Conservation (phyloP, 257 asterid species). For the Parsonsia alboflavescens region DNA sequence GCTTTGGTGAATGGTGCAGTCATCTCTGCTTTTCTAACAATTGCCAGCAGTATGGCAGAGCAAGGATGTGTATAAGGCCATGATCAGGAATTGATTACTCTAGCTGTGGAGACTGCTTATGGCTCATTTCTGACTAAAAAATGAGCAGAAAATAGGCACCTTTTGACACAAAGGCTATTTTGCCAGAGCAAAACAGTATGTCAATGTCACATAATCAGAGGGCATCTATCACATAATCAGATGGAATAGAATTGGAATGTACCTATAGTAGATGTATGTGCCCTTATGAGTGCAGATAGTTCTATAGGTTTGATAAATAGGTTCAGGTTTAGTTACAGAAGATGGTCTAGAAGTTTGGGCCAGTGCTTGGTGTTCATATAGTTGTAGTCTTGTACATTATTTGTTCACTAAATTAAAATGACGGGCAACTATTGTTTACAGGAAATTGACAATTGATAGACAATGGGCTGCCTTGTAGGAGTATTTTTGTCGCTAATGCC, state of each 20-base stretch:
- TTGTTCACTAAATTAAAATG: not conserved
- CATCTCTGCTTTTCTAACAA: slow-evolving; percentile 80
- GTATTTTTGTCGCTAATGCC: too few species aligned
- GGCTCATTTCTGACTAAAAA: not conserved
- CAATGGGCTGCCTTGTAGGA: not conserved
- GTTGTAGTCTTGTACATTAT: slow-evolving; percentile 8
- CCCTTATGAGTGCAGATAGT: not conserved
- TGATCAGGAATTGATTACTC: not conserved
- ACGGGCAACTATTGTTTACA: not conserved
- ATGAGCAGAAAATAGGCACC: not conserved
- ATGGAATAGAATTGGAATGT: not conserved
- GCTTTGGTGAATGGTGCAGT: slow-evolving; percentile 86
- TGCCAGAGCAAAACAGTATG: not conserved
- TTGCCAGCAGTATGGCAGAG: slow-evolving; percentile 85
- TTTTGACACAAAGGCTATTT: not conserved
- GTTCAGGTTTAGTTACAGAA: not conserved
- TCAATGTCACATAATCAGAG: not conserved
- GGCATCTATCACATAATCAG: not conserved
- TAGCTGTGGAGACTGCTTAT: not conserved
- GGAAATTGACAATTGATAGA: not conserved
- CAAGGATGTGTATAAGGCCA: slow-evolving; percentile 74
- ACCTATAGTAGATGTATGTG: not conserved
- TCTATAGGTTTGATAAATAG: not conserved
- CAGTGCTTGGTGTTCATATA: not conserved
- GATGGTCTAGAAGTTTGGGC: slow-evolving; percentile 1